Percentiles rank a stretch among this genome's conserved stretches.
These are phyloP conservation scores for Chenopodium album DNA, from an alignment of 148 eudicot genomes.

Conservation along the genomic window DNA sequence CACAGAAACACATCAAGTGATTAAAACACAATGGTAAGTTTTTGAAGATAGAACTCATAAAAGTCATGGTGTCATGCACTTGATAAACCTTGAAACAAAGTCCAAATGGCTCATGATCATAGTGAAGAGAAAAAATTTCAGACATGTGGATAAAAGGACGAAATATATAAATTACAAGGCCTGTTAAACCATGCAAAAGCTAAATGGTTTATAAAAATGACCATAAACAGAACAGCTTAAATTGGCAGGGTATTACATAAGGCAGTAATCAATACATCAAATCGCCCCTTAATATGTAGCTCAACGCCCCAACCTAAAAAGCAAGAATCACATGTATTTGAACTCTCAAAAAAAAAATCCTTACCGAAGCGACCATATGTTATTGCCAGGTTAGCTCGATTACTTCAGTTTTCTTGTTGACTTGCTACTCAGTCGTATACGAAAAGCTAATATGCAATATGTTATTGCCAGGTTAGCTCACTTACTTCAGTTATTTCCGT, in stretches of 20 bases:
- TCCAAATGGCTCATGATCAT: not conserved
- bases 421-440: not conserved
- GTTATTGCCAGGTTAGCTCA: not conserved
- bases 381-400: not conserved
- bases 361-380: no score
- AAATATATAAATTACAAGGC: not conserved
- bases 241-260: no score
- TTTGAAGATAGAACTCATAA: not conserved
- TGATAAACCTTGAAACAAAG: not conserved
- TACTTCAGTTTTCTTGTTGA: not conserved
- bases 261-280: no score
- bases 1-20: slow-evolving; percentile 6
- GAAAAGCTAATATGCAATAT: not conserved
- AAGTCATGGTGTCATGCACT: not conserved
- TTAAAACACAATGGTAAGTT: not conserved
- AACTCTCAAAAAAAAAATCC: not conserved
- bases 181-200: not conserved
- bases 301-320: no score
- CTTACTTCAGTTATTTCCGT: not conserved
- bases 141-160: not conserved
- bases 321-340: not conserved
- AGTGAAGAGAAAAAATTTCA: not conserved
- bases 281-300: no score
- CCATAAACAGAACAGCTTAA: not conserved
- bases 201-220: not conserved